Evolutionary conservation across 164 flowering plant genomes (phyloP).

Genomic region (Vitis labrusca): DNA sequence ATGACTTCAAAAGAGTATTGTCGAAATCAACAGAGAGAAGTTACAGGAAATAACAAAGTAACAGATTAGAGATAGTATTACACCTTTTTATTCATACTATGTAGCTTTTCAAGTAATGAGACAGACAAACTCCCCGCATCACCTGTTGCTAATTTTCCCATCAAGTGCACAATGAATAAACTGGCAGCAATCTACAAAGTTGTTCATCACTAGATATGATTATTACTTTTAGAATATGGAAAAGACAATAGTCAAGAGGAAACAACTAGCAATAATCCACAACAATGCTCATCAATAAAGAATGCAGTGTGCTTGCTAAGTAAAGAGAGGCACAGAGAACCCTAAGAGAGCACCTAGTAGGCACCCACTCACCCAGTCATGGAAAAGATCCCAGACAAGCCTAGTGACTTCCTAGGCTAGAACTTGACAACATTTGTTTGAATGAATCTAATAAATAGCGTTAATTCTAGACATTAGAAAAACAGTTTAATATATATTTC

Average conservation of each 20-base stretch:
- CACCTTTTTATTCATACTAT: constrained; percentile 55
- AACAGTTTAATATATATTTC: no score
- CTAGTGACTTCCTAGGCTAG: no score
- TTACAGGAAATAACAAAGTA: not conserved
- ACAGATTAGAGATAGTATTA: not conserved
- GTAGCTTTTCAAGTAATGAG: constrained; percentile 55
- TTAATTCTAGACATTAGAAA: no score
- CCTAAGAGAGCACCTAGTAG: no score
- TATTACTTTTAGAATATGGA: not conserved
- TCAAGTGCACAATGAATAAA: constrained; percentile 57
- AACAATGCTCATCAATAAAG: no score
- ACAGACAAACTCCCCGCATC: constrained; percentile 73
- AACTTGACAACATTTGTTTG: no score
- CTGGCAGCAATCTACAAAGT: constrained; percentile 60
- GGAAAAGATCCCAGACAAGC: no score
- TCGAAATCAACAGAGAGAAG: not conserved
- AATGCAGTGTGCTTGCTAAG: no score
- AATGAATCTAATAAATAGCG: no score
- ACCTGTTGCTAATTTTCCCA: constrained; percentile 49
- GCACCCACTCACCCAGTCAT: no score
- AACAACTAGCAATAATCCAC: not conserved
- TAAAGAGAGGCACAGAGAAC: no score
- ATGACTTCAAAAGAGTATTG: not conserved
- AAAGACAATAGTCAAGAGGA: not conserved
- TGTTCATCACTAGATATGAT: not conserved